Evolutionary conservation across 2,329 filamentous ascomycete genomes (phyloP).

Genomic region (Colletotrichum musicola): DNA sequence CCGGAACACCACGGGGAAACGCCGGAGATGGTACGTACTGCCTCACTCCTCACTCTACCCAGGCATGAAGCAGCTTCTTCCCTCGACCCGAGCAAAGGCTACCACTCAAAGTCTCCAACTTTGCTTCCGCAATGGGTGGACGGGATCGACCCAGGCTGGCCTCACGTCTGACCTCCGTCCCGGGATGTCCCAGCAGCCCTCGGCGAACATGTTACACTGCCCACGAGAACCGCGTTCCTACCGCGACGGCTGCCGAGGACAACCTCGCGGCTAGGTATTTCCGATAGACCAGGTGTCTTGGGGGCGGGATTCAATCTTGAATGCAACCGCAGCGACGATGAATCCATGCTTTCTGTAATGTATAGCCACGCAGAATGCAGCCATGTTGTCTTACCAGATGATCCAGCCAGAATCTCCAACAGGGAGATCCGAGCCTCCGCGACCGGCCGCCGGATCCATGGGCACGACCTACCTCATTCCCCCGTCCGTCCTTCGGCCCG

Average conservation of each 20-base stretch:
- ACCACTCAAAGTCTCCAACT: neutral
- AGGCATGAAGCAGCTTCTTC: neutral
- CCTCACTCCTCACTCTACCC: too few species aligned
- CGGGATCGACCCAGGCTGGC: constrained; percentile 6
- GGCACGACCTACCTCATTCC: constrained; percentile 7
- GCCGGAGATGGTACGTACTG: constrained; percentile 33
- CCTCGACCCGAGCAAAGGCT: constrained; percentile 13
- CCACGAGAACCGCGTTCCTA: constrained; percentile 12
- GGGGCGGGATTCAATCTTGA: too few species aligned
- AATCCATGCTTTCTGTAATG: neutral
- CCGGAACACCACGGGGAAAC: constrained; percentile 35
- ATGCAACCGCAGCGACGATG: neutral
- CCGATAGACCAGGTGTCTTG: neutral
- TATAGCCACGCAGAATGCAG: neutral
- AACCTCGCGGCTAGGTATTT: neutral
- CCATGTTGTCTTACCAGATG: neutral
- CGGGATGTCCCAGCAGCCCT: constrained; percentile 19
- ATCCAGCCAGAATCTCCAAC: neutral
- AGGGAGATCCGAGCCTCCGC: neutral
- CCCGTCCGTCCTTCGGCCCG: constrained; percentile 30
- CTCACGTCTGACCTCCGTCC: neutral
- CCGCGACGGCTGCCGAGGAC: neutral
- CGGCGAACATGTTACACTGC: constrained; percentile 22
- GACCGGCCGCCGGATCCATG: constrained; percentile 24
- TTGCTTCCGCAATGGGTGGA: neutral